Percentiles rank a stretch among this genome's conserved stretches.
phyloP scores from a whole-genome alignment of 148 eudicot genomes.

The Spergularia bocconei region DNA sequence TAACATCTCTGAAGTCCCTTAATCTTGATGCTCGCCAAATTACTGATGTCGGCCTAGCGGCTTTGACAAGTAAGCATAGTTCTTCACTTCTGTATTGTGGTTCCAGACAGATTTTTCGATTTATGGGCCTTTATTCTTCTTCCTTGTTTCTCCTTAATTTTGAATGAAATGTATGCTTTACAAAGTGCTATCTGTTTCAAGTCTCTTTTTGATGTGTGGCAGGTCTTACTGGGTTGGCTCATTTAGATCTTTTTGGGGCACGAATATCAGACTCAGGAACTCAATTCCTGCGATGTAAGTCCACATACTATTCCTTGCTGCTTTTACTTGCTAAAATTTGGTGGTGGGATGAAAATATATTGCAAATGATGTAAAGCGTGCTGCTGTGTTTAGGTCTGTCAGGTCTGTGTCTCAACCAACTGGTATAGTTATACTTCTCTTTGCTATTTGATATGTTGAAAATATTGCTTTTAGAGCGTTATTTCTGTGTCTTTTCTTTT shows the following conservation, averaged over 20 bases:
- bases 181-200: not conserved
- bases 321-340: not conserved
- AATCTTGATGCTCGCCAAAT: slow-evolving; percentile 87
- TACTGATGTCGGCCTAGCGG: slow-evolving; percentile 85
- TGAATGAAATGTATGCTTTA: not conserved
- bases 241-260: slow-evolving; percentile 96
- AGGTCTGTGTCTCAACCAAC: not conserved
- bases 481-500: too few relatives aligned
- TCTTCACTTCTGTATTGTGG: not conserved
- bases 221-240: slow-evolving; percentile 89
- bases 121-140: not conserved
- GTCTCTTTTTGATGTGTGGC: slow-evolving; percentile 21
- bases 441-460: too few relatives aligned
- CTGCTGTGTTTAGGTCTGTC: not conserved
- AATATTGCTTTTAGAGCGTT: too few relatives aligned
- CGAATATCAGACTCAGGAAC: slow-evolving; percentile 82
- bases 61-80: slow-evolving; percentile 68
- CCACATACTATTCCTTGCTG: slow-evolving; percentile 1
- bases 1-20: slow-evolving; percentile 78
- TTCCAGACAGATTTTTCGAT: not conserved
- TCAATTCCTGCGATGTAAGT: slow-evolving; percentile 53
- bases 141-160: not conserved
- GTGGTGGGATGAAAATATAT: not conserved
- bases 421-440: not conserved
- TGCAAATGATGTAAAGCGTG: not conserved